Evolutionary conservation across 2,329 filamentous ascomycete genomes (phyloP), one percentile per base, ranked within the genome.

Genomic region (Paecilomyces sp.): DNA sequence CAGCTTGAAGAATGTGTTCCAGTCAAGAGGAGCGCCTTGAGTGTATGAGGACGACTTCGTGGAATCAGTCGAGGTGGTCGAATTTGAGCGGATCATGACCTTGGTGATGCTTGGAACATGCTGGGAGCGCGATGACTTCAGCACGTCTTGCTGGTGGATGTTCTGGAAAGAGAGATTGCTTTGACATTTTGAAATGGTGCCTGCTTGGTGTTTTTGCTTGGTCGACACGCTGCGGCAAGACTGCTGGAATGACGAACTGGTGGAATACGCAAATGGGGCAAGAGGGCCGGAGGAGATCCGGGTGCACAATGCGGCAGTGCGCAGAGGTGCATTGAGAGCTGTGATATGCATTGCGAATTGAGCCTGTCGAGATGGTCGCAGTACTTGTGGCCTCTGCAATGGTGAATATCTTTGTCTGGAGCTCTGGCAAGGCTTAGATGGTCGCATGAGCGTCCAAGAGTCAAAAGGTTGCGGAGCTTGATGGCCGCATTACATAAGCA

Each of bases 1-100:
- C 61, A 97, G 87, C 72, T 86, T 85, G 81, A 97, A 96, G 81
- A 96, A 97, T 57, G 86, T 87, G 79, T 97, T 88, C 93, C 93
- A 97, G 77, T 91, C 85, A 51, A 92, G 84, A n/a, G 75, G 70
- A 36, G 74, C 67, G 56, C 15, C 56, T 25, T 55, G 58, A 53
- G 33, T 34, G 41, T 36, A 54, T 41, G 41, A 50, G 15, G 36
- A 36, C 56, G 18, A 33, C 30, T 13, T 18, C 52, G 57, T 59
- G 54, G 31, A 51, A 22, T 60, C 50, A 53, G 58, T 9, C 30
- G 66, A 56, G 28, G 67, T 57, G 22, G 70, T 70, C 24, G 70
- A 74, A 53, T 73, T 70, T 13, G 65, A 55, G 22, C 71, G 71
- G 22, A 52, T 33, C 18, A 33, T 54, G 24, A 58, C 52, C 13